A percentile compares a stretch with the other conserved stretches of the same genome.
These are phyloP conservation scores for Nothophoma quercina DNA, from an alignment of 2,329 filamentous ascomycete genomes.

Conservation along the genomic window DNA sequence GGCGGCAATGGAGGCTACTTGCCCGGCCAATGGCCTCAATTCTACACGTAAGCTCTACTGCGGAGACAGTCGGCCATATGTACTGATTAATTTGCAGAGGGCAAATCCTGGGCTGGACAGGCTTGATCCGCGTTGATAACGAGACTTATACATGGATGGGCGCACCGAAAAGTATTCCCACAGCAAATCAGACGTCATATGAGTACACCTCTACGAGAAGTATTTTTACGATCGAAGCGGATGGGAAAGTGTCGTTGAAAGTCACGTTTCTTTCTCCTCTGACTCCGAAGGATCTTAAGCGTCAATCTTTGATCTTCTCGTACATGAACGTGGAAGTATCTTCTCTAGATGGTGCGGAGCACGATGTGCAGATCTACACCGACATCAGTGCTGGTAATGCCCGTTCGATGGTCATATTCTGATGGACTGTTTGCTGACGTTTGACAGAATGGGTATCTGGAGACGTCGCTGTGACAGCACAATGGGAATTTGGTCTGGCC, in stretches of 20 bases:
- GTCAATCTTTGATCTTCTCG: conserved; percentile 79
- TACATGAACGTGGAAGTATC: conserved; percentile 76
- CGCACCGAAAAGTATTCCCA: conserved; percentile 72
- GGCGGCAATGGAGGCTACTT: conserved; percentile 85
- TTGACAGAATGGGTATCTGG: conserved; percentile 74
- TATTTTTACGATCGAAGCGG: conserved; percentile 50
- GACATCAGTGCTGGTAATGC: conserved; percentile 75
- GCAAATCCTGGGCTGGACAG: conserved; percentile 69
- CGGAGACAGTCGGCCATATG: conserved; percentile 1
- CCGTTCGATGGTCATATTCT: too few relatives aligned
- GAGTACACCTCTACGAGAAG: conserved; percentile 57
- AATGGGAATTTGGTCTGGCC: conserved; percentile 82
- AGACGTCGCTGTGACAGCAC: conserved; percentile 62
- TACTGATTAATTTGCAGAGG: conserved; percentile 71
- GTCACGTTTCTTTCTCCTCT: conserved; percentile 78
- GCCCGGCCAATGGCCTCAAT: conserved; percentile 72
- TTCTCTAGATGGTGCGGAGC: conserved; percentile 63
- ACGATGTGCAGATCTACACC: conserved; percentile 70
- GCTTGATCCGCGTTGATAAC: conserved; percentile 67
- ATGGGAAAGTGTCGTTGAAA: conserved; percentile 63
- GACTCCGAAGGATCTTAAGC: conserved; percentile 79
- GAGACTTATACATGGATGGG: conserved; percentile 65
- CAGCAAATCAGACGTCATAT: conserved; percentile 71
- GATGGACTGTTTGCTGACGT: too few relatives aligned
- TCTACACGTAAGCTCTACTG: conserved; percentile 66